These are phyloP conservation scores for Hanseniaspora vineae DNA, from an alignment of 805 yeast genomes.

Conservation along the genomic window DNA sequence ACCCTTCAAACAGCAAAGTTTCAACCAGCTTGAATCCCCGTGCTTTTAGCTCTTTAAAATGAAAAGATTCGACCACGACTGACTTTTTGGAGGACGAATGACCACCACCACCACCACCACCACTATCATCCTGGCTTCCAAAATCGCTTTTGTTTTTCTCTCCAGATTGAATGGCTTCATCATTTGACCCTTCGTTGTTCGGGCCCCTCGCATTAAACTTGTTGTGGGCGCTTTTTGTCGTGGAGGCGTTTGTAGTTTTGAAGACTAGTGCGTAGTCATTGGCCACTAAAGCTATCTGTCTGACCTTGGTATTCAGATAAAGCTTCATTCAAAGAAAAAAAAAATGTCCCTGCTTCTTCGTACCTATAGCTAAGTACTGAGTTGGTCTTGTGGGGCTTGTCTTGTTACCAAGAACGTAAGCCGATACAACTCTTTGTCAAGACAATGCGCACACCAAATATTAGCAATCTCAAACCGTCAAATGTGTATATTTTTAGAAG, in stretches of 20 bases:
- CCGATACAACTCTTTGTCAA: no score
- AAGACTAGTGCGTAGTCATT: constrained; percentile 47
- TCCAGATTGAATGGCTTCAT: constrained; percentile 12
- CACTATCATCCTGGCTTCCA: no score
- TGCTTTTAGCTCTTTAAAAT: constrained; percentile 27
- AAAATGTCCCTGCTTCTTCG: no score
- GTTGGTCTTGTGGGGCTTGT: constrained; percentile 1
- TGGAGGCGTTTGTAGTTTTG: constrained; percentile 15
- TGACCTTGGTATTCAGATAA: constrained; percentile 47
- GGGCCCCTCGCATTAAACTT: constrained; percentile 11
- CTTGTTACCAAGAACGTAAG: no score
- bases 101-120: no score
- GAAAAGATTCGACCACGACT: constrained; percentile 43
- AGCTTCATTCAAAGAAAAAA: constrained; percentile 47
- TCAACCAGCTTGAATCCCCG: constrained; percentile 16
- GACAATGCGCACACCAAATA: no score
- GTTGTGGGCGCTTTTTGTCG: constrained; percentile 15
- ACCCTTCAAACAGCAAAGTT: constrained; percentile 33
- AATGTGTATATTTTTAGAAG: no score
- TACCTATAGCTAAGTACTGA: no score
- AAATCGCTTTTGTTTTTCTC: constrained; percentile 12
- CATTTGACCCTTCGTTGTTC: constrained; percentile 7
- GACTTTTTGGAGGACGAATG: constrained; percentile 10
- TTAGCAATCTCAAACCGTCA: no score
- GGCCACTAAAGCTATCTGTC: constrained; percentile 56